phyloP scores from a whole-genome alignment of 306 rosid genomes.

The Mucuna pruriens region DNA sequence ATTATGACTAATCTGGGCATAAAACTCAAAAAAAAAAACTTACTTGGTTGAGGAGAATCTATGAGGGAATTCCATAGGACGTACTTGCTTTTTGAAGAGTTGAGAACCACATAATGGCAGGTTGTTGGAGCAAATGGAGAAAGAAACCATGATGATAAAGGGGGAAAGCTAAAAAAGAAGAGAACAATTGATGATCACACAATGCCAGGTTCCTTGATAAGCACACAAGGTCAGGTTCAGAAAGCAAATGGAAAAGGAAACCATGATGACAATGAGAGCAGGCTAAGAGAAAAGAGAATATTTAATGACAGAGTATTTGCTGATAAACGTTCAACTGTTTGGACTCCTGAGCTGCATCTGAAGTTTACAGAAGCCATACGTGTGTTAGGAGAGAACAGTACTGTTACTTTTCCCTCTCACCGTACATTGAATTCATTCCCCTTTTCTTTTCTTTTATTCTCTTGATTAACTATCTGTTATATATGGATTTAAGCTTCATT shows the following conservation, averaged over 20 bases:
- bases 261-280: neutral
- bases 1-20: neutral
- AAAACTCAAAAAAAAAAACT: neutral
- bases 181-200: neutral
- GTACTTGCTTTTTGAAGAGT: neutral
- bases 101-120: neutral
- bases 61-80: neutral
- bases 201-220: neutral
- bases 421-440: neutral
- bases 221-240: neutral
- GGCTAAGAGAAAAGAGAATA: constrained; percentile 8
- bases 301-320: neutral
- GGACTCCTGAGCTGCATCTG: constrained; percentile 48
- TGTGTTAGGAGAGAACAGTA: constrained; percentile 52
- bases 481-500: neutral
- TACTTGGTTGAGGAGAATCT: neutral
- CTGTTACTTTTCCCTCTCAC: neutral
- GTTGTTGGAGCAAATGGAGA: neutral
- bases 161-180: neutral
- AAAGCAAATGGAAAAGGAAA: neutral
- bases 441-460: neutral
- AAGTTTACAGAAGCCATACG: constrained; percentile 52
- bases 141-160: neutral
- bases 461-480: neutral
- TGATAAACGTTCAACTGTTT: constrained; percentile 33